Evolutionary conservation across 306 rosid genomes (phyloP), one percentile per base, ranked within the genome.

Genomic region (Gynostemma pentaphyllum): DNA sequence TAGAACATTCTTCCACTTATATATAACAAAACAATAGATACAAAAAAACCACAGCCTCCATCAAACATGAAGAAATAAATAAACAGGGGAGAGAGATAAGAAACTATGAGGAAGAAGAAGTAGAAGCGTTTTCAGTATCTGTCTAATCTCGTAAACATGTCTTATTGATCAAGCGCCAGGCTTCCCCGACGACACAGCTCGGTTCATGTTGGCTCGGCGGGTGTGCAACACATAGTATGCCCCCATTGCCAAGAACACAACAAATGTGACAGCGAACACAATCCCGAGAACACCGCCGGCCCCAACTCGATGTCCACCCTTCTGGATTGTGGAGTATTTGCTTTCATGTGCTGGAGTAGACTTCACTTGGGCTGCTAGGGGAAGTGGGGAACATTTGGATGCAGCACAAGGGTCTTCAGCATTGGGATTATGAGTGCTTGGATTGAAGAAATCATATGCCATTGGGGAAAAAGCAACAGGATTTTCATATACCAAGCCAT

Each of bases 371-470:
- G 90, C 95, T 19, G 97, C 89, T 36, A 84, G 9, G 4, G 90
- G 90, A 48, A 94, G 26, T 7, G 97, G 95, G 16, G 97, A 84
- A 66, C 95, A 86, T 70, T 72, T 81, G 34, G 88, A 67, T 30
- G 62, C 69, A 56, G 39, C 49, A 56, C 98, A 88, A 10, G 86
- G 83, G 28, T 82, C 82, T 53, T 46, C 45, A 46, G 60, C 62
- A 36, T 37, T 76, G 2, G 85, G 75, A 36, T 79, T 74, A 30
- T 18, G 36, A n/a, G 67, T 67, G 65, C 66, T 80, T 30, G 99
- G 95, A 47, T 94, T 89, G 41, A 89, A 94, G 73, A 94, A 94
- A 65, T 83, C 72, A 32, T 94, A 94, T 5, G 94, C 87, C 21
- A 87, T 83, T 6, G 99, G 99, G 4, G 97, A 67, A 68, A 94